These are phyloP conservation scores for Phalaenopsis equestris DNA, from an alignment of 106 monocot species.

Conservation along the genomic window DNA sequence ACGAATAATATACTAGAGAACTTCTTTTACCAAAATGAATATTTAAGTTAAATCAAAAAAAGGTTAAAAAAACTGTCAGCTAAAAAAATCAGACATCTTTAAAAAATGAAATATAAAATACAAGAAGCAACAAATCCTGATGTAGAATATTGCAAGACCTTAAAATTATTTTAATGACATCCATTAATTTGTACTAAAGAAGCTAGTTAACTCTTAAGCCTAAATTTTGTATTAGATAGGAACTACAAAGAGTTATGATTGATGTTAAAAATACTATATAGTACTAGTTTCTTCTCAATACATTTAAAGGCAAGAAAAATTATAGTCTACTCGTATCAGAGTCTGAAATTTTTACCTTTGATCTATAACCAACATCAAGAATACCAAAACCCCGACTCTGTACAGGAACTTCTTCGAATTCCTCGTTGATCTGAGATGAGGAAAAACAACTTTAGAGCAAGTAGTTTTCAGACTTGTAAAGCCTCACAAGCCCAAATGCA, in stretches of 20 bases:
- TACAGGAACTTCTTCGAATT: slow-evolving; percentile 88
- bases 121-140: background rate
- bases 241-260: too few relatives aligned
- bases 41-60: background rate
- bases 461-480: too few relatives aligned
- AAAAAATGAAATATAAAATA: background rate
- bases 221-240: background rate
- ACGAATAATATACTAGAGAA: too few relatives aligned
- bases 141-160: background rate
- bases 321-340: background rate
- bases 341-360: slow-evolving; percentile 36
- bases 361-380: slow-evolving; percentile 88
- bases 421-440: slow-evolving; percentile 56
- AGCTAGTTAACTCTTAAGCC: background rate
- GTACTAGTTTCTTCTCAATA: background rate
- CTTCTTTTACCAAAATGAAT: background rate
- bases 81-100: background rate
- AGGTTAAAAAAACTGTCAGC: background rate
- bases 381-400: slow-evolving; percentile 83
- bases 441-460: too few relatives aligned
- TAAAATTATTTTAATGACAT: background rate
- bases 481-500: too few relatives aligned
- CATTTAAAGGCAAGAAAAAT: background rate
- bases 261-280: background rate
- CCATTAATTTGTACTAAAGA: background rate